Conservation (phyloP, 176 grass and related monocot genomes). For the Areca catechu region DNA sequence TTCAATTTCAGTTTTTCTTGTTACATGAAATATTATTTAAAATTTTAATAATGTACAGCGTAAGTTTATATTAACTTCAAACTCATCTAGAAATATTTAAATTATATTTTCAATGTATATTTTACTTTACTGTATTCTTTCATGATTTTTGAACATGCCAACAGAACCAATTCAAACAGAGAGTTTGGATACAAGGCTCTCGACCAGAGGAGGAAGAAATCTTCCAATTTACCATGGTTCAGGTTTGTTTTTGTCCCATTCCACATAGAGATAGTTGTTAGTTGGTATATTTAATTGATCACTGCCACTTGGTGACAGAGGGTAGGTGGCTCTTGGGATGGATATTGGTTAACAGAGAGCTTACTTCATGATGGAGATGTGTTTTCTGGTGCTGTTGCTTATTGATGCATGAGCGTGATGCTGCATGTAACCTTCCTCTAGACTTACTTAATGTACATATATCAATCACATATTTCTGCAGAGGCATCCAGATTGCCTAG, state of each 20-base stretch:
- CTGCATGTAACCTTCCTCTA: too few relatives aligned
- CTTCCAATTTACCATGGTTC: slow-evolving; percentile 89
- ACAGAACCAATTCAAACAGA: slow-evolving; percentile 71
- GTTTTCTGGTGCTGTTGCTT: slow-evolving; percentile 63
- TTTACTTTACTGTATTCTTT: neutral
- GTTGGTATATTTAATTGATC: slow-evolving; percentile 12
- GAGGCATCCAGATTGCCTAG: too few relatives aligned
- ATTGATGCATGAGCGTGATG: slow-evolving; percentile 20
- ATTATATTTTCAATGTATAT: neutral
- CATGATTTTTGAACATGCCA: neutral
- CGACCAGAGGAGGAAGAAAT: slow-evolving; percentile 82
- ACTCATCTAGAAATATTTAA: too few relatives aligned
- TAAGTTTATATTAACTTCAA: too few relatives aligned
- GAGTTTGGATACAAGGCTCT: slow-evolving; percentile 64
- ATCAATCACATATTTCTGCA: too few relatives aligned
- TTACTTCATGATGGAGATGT: slow-evolving; percentile 59
- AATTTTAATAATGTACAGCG: too few relatives aligned
- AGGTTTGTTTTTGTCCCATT: slow-evolving; percentile 35
- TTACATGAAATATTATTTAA: neutral
- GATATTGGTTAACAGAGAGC: slow-evolving; percentile 94
- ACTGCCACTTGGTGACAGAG: slow-evolving; percentile 28
- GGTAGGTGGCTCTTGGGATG: slow-evolving; percentile 76
- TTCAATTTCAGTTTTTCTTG: slow-evolving; percentile 1
- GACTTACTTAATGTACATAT: too few relatives aligned
- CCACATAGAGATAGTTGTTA: neutral